Base-by-base conservation (phyloP, 192 early-diverging fungal genomes). In the Linderina pennispora region DNA sequence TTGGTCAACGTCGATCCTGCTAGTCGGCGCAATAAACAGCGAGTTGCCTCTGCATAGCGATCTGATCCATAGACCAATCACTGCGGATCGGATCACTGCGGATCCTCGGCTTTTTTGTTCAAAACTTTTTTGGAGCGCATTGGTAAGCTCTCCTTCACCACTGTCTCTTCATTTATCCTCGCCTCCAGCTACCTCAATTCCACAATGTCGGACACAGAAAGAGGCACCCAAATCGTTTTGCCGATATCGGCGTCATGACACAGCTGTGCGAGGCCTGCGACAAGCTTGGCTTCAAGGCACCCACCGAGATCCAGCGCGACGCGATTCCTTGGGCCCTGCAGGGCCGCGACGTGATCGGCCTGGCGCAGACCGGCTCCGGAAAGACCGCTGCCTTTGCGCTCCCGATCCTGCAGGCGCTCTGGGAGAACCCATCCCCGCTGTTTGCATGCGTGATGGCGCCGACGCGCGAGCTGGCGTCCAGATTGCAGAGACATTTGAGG, bases 391-490 rank as follows among this genome's bases (percentile, higher is more conserved):
- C 89, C 0, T 92, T 92, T 69, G 85, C 88, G 5, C 55, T 92
- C 2, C 89, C 89, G 2, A 90, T 92, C 34, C 76, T 92, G 23
- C 89, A 92, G 35, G 84, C 77, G 39, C 62, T 92, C 13, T 92
- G 89, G 89, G 80, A 91, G 19, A 80, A 82, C 36, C 95, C 95
- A 7, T 84, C 89, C 37, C 83, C 88, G 22, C 75, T 97, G 17
- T 98, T 90, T 81, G 89, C 91, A 1, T 95, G 93, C 57, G 77
- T 98, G 18, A 87, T 98, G 86, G 92, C 95, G 11, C 95, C 95
- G 5, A 98, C 95, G 0, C 85, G 94, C 55, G 95, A 98, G 63
- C 80, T 98, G 49, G 95, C 92, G 11, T 87, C 53, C 95, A 98
- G 58, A 98, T 98, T 47, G 75, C 84, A 21, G 89, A 96, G 68